Conservation (phyloP, 371 early-diverging fungal genomes). For the Rhizopus stolonifer region DNA sequence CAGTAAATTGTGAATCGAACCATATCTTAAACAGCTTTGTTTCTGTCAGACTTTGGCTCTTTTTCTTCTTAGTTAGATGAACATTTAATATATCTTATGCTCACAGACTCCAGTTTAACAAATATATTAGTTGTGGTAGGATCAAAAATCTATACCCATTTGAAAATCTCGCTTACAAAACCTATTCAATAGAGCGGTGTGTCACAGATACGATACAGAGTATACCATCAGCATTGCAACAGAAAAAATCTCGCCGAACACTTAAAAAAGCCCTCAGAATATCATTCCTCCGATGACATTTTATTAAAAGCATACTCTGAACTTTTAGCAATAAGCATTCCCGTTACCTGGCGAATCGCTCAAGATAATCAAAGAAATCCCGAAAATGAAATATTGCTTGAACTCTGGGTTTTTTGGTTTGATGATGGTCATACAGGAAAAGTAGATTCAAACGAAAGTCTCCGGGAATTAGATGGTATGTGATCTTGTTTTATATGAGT, state of each 20-base stretch:
- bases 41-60: background rate
- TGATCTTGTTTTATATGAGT: too few species aligned
- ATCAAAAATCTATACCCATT: background rate
- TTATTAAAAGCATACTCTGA: slow-evolving; percentile 34
- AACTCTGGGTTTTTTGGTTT: slow-evolving; percentile 55
- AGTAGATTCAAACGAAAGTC: slow-evolving; percentile 33
- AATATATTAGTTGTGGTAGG: slow-evolving; percentile 54
- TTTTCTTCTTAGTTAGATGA: slow-evolving; percentile 11
- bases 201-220: slow-evolving; percentile 50
- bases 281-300: slow-evolving; percentile 10
- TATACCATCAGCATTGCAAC: slow-evolving; percentile 31
- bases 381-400: slow-evolving; percentile 19
- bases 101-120: slow-evolving; percentile 51
- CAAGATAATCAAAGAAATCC: slow-evolving; percentile 2
- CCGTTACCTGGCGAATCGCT: slow-evolving; percentile 33
- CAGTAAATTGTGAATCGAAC: background rate
- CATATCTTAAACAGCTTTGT: background rate
- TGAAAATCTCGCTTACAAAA: background rate
- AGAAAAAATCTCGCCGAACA: slow-evolving; percentile 24
- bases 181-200: slow-evolving; percentile 37
- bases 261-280: slow-evolving; percentile 12
- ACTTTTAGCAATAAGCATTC: slow-evolving; percentile 31
- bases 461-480: slow-evolving; percentile 40
- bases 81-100: slow-evolving; percentile 30
- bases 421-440: slow-evolving; percentile 47